Base-by-base conservation (phyloP, 1,139 yeast genomes). In the Candida buenavistaensis region DNA sequence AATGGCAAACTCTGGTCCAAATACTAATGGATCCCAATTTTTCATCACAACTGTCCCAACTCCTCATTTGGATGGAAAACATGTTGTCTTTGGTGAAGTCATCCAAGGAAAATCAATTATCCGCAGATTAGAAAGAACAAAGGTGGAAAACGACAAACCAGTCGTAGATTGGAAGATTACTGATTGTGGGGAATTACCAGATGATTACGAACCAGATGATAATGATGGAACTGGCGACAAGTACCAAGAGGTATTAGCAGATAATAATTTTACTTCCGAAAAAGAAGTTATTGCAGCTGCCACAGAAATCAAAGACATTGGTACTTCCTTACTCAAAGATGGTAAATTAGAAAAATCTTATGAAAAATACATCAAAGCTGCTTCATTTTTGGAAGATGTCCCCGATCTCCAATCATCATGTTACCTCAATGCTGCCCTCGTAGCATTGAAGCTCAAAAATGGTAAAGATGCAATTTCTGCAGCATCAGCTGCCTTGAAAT, bases 1-100 rank as follows among this genome's bases (percentile, higher is more conserved):
- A 13, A 92, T 92, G 97, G 97, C 97, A 43, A 90, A 89, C 58
- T 87, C 96, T 5, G 97, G 97, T 9, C 90, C 96, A 37, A 80
- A 84, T 58, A 90, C 97, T 43, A 92, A 92, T 57, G 97, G 97
- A 1, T 88, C 96, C 0, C 97, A 92, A 59, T 90, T 89, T 54
- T 92, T 92, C 59, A 82, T 92, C 51, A 86, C 95, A 26, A 82
- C 92, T n/a, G 87, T 77, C 4, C 78, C 85, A 32, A 82, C 92
- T 14, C 87, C 92, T 6, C 92, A 85, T 57, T 72, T 90, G 49
- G 92, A 92, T 57, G 95, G 94, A 30, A 90, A 92, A 62, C 98
- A 94, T 60, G 97, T 90, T 37, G 97, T 92, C 6, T 94, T 92
- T 58, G 99, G 99, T 43, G 79, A 83, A 58, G 89, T 92, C 14